phyloP scores from a whole-genome alignment of 768 basidiomycete species.

The Russula brevipes region DNA sequence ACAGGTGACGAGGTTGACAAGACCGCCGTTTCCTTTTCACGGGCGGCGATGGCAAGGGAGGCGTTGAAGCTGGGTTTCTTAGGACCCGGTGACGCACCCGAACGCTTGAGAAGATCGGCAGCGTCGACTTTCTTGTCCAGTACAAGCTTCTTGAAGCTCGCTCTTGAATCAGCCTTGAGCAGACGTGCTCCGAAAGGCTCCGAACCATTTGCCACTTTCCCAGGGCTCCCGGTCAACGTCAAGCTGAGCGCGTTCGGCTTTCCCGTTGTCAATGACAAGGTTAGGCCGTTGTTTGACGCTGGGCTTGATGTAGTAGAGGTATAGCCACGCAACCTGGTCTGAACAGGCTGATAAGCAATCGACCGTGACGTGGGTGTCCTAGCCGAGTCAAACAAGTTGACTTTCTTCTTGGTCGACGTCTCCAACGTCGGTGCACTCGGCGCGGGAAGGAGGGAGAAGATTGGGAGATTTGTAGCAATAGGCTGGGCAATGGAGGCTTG shows the following conservation, averaged over 20 bases:
- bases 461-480: slow-evolving; percentile 63
- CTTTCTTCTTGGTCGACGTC: slow-evolving; percentile 64
- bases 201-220: slow-evolving; percentile 39
- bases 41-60: slow-evolving; percentile 64
- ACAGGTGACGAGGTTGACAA: slow-evolving; percentile 19
- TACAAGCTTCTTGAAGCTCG: slow-evolving; percentile 91
- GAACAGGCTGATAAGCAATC: slow-evolving; percentile 59
- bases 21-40: slow-evolving; percentile 60
- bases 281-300: slow-evolving; percentile 35
- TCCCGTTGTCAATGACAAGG: slow-evolving; percentile 42
- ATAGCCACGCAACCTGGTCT: slow-evolving; percentile 68
- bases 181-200: slow-evolving; percentile 62
- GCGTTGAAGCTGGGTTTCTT: slow-evolving; percentile 68
- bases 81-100: slow-evolving; percentile 26
- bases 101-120: slow-evolving; percentile 52
- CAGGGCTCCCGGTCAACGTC: slow-evolving; percentile 39
- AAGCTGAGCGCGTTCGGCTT: slow-evolving; percentile 53
- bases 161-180: slow-evolving; percentile 61
- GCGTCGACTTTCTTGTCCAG: slow-evolving; percentile 81
- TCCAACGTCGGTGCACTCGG: slow-evolving; percentile 60
- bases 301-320: slow-evolving; percentile 41
- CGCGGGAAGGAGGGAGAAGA: slow-evolving; percentile 70
- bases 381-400: slow-evolving; percentile 70
- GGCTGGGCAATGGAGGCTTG: slow-evolving; percentile 89
- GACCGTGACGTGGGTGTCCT: slow-evolving; percentile 66